These are phyloP conservation scores for Venturia carpophila DNA, from an alignment of 2,329 filamentous ascomycete species.

Conservation along the genomic window DNA sequence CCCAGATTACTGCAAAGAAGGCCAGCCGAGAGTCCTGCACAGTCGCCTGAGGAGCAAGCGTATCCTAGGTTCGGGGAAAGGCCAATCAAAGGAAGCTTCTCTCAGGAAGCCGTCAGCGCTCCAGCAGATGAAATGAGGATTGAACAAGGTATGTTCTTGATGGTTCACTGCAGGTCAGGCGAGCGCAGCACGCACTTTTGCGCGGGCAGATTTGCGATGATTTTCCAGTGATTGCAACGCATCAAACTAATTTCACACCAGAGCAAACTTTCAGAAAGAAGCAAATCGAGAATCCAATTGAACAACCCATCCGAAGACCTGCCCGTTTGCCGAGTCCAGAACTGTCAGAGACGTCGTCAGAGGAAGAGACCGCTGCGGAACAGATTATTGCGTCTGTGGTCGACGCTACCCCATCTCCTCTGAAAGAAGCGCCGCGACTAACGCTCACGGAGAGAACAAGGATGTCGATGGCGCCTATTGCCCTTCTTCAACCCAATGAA, in stretches of 20 bases:
- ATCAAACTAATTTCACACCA: neutral
- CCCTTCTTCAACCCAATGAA: conserved; percentile 20
- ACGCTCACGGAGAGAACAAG: conserved; percentile 42
- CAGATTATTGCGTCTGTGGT: conserved; percentile 35
- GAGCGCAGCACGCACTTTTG: neutral
- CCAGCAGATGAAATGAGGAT: neutral
- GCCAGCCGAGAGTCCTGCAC: neutral
- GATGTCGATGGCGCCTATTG: conserved; percentile 36
- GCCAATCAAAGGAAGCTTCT: neutral
- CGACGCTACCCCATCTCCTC: conserved; percentile 34
- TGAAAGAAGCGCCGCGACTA: conserved; percentile 33
- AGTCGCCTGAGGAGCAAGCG: neutral
- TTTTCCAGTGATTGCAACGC: neutral
- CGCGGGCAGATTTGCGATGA: neutral
- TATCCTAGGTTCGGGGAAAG: neutral
- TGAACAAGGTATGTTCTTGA: neutral
- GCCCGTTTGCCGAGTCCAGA: conserved; percentile 23
- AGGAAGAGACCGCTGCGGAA: conserved; percentile 22
- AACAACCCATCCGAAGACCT: conserved; percentile 9
- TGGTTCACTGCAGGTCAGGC: too few species aligned
- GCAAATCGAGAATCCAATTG: conserved; percentile 1
- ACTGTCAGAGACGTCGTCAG: conserved; percentile 4
- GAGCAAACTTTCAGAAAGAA: neutral
- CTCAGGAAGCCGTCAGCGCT: neutral
- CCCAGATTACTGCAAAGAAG: neutral